Evolutionary conservation across 2,329 filamentous ascomycete species (phyloP).

Genomic region (Diplodia scrobiculata): DNA sequence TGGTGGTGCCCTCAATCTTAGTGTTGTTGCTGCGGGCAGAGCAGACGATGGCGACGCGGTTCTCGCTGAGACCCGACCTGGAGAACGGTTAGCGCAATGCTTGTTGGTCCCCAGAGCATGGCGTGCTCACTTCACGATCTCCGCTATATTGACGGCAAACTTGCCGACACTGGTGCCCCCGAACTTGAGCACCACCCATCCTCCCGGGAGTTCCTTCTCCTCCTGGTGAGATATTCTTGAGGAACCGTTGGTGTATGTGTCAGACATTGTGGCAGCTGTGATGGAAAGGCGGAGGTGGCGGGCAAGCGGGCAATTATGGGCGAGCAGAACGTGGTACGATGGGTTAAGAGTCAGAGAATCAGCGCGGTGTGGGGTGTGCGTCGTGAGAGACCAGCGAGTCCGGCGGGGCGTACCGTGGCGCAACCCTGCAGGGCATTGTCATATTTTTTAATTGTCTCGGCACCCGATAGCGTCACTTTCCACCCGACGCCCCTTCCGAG

Average conservation of each 20-base stretch:
- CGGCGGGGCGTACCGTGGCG: conserved; percentile 25
- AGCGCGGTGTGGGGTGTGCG: conserved; percentile 19
- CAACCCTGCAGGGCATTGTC: conserved; percentile 22
- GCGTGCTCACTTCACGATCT: conserved; percentile 62
- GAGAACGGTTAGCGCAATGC: conserved; percentile 33
- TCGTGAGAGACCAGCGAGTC: conserved; percentile 22
- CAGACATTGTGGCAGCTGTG: conserved; percentile 13
- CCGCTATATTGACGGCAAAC: conserved; percentile 66
- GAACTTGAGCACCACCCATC: conserved; percentile 92
- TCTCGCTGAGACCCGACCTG: conserved; percentile 59
- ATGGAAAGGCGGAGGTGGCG: not conserved
- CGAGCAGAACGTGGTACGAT: conserved; percentile 13
- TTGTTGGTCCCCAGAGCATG: conserved; percentile 45
- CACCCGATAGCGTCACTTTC: conserved; percentile 19
- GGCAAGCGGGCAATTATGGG: conserved; percentile 2
- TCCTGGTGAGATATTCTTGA: conserved; percentile 44
- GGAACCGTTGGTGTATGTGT: conserved; percentile 27
- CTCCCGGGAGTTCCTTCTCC: conserved; percentile 54
- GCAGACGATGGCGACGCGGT: conserved; percentile 88
- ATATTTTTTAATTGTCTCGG: conserved; percentile 19
- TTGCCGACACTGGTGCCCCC: conserved; percentile 95
- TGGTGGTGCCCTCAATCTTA: conserved; percentile 93
- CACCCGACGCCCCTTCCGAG: conserved; percentile 6
- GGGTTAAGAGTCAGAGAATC: conserved; percentile 23
- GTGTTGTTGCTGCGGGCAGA: conserved; percentile 92